Evolutionary conservation across 768 basidiomycete genomes (phyloP).

Genomic region (Cystobasidium tubakii): DNA sequence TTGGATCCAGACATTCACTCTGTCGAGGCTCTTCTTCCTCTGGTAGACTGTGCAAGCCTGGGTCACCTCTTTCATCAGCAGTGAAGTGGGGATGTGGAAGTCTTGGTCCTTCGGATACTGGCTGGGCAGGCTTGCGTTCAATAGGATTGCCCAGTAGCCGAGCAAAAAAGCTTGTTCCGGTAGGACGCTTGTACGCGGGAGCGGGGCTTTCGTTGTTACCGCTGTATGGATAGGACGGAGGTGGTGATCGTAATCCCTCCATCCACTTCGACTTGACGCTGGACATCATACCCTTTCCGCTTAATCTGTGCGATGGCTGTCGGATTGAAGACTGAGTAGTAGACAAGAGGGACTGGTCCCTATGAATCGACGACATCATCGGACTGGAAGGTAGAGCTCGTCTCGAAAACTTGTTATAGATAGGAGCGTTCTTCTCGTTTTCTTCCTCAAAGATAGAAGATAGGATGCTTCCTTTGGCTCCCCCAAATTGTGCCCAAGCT

Average conservation of each 20-base stretch:
- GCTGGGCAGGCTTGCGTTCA: neutral
- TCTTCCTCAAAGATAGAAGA: neutral
- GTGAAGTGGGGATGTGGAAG: neutral
- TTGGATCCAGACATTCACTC: neutral
- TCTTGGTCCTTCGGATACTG: neutral
- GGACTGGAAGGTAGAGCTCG: conserved; percentile 5
- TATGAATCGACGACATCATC: neutral
- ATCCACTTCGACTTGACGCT: neutral
- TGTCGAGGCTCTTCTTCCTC: neutral
- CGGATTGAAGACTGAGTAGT: neutral
- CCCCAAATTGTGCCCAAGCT: neutral
- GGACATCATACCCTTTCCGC: neutral
- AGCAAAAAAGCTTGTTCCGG: conserved; percentile 12
- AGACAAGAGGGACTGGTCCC: neutral
- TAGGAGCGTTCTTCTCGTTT: conserved; percentile 3
- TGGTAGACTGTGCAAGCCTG: neutral
- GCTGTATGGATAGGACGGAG: neutral
- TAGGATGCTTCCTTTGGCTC: neutral
- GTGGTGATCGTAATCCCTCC: neutral
- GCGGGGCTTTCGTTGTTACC: neutral
- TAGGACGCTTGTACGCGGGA: neutral
- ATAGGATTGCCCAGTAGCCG: neutral
- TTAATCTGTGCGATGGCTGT: neutral
- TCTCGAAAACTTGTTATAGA: neutral
- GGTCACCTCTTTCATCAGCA: neutral